Base-by-base conservation (phyloP, 2,329 filamentous ascomycete genomes). In the Epichloe glyceriae region DNA sequence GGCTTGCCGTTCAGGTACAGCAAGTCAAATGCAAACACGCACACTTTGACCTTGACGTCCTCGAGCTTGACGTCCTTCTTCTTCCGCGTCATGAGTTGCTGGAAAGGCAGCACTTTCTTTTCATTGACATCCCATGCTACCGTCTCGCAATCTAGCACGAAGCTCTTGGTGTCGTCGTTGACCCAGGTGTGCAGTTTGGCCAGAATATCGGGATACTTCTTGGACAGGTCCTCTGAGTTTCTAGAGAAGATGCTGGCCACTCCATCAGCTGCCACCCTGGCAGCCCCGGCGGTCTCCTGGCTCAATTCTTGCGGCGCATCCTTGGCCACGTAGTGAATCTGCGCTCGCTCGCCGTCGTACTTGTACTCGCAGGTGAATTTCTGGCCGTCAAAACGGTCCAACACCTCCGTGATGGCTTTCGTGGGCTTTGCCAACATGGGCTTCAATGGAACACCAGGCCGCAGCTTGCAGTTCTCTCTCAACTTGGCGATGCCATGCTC, bases 351-450 rank as follows among this genome's bases (percentile, higher is more conserved):
- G 46, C 93, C 93, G 61, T 98, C 93, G 62, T 98, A 98, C 67
- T 98, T 98, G 75, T 95, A 98, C 66, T 98, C 93, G 70, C 93
- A 98, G 1, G 93, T 97, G 62, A 98, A 98, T 26, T 85, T 86
- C 63, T 95, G 93, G 56, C 86, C 83, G 64, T 97, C 93, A 57
- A 98, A 98, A 5, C 93, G 86, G 67, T 98, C 91, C 11, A 98
- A 76, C 0, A 98, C 93, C 69, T 98, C 93, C 1, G 90, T 95
- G 60, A 98, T 96, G 5, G 93, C 90, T 67, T 98, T 98, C 10
- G 93, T 98, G 3, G 93, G 93, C 62, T 97, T 97, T 19, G 93
- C 93, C 71, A 98, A 76, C 93, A 98, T 98, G 60, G 93, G 93
- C 68, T 98, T 98, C 52, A 98, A 74, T 0, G 93, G 93, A 15